Percentiles rank a stretch among this genome's conserved stretches.
These are phyloP conservation scores for Russula ochroleuca DNA, from an alignment of 768 basidiomycete genomes.

Conservation along the genomic window DNA sequence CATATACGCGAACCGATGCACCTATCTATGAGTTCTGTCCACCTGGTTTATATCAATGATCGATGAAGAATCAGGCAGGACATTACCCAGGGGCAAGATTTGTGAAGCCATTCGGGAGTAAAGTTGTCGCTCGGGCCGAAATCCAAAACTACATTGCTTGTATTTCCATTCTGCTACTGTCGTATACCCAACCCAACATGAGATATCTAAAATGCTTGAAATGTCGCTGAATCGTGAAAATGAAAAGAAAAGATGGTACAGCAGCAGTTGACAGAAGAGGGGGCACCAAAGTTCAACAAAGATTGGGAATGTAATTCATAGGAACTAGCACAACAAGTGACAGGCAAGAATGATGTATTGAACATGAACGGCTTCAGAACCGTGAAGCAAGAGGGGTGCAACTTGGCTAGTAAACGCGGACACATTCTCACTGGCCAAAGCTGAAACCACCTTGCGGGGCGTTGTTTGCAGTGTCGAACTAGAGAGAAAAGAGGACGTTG, in stretches of 20 bases:
- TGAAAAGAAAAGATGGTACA: conserved; percentile 9
- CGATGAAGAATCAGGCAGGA: not conserved
- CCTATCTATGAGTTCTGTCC: conserved; percentile 86
- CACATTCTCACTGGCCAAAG: conserved; percentile 64
- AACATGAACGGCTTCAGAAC: conserved; percentile 15
- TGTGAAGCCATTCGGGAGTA: conserved; percentile 71
- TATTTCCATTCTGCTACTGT: conserved; percentile 14
- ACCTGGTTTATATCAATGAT: conserved; percentile 3
- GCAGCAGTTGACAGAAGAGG: conserved; percentile 14
- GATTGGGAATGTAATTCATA: conserved; percentile 24
- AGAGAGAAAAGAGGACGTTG: conserved; percentile 12
- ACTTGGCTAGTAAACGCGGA: not conserved
- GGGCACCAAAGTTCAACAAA: conserved; percentile 15
- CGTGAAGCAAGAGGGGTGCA: conserved; percentile 10
- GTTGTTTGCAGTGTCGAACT: conserved; percentile 75
- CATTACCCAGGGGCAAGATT: conserved; percentile 83
- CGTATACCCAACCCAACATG: conserved; percentile 19
- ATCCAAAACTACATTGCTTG: conserved; percentile 21
- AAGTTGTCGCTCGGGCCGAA: conserved; percentile 8
- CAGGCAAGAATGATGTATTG: conserved; percentile 21
- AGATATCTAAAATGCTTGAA: conserved; percentile 27
- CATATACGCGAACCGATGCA: conserved; percentile 97
- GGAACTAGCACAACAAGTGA: conserved; percentile 16
- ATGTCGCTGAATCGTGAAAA: conserved; percentile 22
- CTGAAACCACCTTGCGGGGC: conserved; percentile 96